Conservation (phyloP, 2,329 filamentous ascomycete species). For the Hymenoscyphus salicellus region DNA sequence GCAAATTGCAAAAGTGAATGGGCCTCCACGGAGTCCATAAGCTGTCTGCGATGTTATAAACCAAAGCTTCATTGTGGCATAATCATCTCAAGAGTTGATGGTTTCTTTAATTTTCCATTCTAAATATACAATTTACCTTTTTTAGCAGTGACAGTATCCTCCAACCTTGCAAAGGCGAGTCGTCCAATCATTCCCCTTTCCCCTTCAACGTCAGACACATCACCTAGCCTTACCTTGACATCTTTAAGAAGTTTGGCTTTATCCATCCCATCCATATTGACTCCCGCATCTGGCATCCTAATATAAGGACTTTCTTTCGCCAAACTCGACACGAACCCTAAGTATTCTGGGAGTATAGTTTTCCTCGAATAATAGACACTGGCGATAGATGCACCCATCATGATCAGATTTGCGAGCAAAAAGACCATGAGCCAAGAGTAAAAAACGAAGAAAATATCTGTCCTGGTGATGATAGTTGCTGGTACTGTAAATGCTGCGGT, state of each 20-base stretch:
- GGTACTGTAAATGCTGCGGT: slow-evolving; percentile 26
- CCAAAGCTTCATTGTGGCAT: too few species aligned
- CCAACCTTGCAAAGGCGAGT: slow-evolving; percentile 27
- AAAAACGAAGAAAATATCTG: slow-evolving; percentile 21
- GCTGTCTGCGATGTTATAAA: too few species aligned
- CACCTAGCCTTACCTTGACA: slow-evolving; percentile 25
- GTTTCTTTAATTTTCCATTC: neutral
- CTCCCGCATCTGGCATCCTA: slow-evolving; percentile 27
- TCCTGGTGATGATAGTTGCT: slow-evolving; percentile 12
- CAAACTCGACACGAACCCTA: slow-evolving; percentile 25
- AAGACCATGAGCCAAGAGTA: slow-evolving; percentile 26
- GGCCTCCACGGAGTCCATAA: too few species aligned
- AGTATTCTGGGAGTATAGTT: slow-evolving; percentile 25
- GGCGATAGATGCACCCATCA: slow-evolving; percentile 21
- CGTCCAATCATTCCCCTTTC: slow-evolving; percentile 16
- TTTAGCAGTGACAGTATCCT: slow-evolving; percentile 21
- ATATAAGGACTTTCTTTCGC: slow-evolving; percentile 28
- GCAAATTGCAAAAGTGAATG: too few species aligned
- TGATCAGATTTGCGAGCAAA: slow-evolving; percentile 20
- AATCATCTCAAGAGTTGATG: too few species aligned
- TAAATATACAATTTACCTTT: slow-evolving; percentile 25
- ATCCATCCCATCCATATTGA: slow-evolving; percentile 31
- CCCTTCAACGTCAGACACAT: slow-evolving; percentile 20
- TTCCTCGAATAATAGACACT: slow-evolving; percentile 21
- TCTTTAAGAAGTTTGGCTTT: slow-evolving; percentile 28